Evolutionary conservation across 1,284 basidiomycete species (phyloP).

Genomic region (Xerocomus nothofagi): DNA sequence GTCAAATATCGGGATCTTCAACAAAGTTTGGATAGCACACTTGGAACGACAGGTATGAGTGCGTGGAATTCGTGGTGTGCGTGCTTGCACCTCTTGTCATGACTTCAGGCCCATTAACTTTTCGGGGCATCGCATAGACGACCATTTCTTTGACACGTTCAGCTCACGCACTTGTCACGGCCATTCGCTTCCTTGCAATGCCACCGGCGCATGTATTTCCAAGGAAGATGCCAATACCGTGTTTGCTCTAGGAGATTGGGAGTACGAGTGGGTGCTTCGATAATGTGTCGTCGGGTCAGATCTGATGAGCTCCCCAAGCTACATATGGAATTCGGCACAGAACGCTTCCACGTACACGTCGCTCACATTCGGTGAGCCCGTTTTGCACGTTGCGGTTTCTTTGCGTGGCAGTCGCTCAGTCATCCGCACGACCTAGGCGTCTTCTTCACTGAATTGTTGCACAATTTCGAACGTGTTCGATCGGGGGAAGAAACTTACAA

Average conservation of each 20-base stretch:
- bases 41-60: slow-evolving; percentile 45
- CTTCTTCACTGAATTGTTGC: slow-evolving; percentile 38
- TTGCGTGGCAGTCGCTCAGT: background rate
- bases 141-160: slow-evolving; percentile 51
- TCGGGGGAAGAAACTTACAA: slow-evolving; percentile 39
- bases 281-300: background rate
- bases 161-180: slow-evolving; percentile 49
- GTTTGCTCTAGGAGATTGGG: slow-evolving; percentile 45
- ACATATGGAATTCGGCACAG: slow-evolving; percentile 48
- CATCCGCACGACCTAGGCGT: slow-evolving; percentile 29
- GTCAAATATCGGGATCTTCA: slow-evolving; percentile 42
- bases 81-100: slow-evolving; percentile 9
- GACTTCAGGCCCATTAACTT: background rate
- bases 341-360: slow-evolving; percentile 47
- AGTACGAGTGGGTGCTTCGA: slow-evolving; percentile 45
- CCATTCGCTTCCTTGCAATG: slow-evolving; percentile 50
- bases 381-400: background rate
- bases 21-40: slow-evolving; percentile 40
- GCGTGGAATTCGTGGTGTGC: slow-evolving; percentile 51
- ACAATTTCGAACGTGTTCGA: slow-evolving; percentile 33
- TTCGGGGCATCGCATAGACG: slow-evolving; percentile 31
- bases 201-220: slow-evolving; percentile 44
- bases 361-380: slow-evolving; percentile 45
- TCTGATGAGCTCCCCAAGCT: slow-evolving; percentile 34
- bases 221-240: slow-evolving; percentile 45